Base-by-base conservation (phyloP, 148 eudicot genomes). In the Simmondsia chinensis region DNA sequence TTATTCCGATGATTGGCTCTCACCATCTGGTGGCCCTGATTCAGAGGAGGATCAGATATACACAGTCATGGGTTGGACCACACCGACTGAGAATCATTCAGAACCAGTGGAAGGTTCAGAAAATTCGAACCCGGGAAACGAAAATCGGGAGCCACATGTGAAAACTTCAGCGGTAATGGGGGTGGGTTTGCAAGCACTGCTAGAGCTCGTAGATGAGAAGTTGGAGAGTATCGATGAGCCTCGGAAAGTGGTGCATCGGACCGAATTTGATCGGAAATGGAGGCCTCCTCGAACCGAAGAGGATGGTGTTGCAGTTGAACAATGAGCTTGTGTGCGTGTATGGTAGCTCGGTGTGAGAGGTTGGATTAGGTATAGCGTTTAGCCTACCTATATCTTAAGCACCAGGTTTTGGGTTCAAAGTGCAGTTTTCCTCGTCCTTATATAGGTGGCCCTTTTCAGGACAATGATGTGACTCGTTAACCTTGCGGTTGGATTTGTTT, bases 121-220 rank as follows among this genome's bases (percentile, higher is more conserved):
- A 20, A 25, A 48, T 19, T 41, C 58, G 9, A 22, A 44, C 39
- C 44, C 71, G 4, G 43, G 54, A 56, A 13, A 42, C 35, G 74
- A 67, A 38, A n/a, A n/a, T n/a, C 39, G 45, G 23, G 34, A n/a
- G 20, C 64, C 77, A 2, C 65, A 51, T 58, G 77, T 75, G n/a
- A 75, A 70, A 63, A 70, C 80, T 30, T 82, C 93, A 30, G 93
- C 85, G 4, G 45, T 84, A 38, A 81, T 61, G 46, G 76, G 97
- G 54, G 80, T 81, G 47, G 97, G 97, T 14, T 68, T 89, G 57
- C 77, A 70, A 46, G 93, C 84, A 48, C 68, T 89, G 79, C 82
- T 89, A 25, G 75, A 76, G 60, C 56, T 79, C 27, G 74, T 89
- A n/a, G 93, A 89, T 33, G 74, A 72, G 43, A 82, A 75, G 72